phyloP scores from a whole-genome alignment of 2,329 filamentous ascomycete species.

The Cryphonectria radicalis region DNA sequence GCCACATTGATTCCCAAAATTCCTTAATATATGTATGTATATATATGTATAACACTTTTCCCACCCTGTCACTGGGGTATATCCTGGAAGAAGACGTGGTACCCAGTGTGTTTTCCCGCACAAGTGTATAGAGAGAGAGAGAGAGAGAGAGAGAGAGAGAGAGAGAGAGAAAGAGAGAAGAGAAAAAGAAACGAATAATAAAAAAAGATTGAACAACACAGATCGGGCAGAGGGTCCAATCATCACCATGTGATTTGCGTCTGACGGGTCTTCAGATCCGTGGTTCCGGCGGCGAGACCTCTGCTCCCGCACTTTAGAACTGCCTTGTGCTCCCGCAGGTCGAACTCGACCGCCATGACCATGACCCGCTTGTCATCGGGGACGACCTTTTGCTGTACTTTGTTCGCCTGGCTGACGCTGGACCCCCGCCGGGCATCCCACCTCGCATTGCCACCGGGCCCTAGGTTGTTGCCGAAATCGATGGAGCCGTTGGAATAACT shows the following conservation, averaged over 20 bases:
- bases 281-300: slow-evolving; percentile 50
- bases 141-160: not conserved
- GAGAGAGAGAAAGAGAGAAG: too few relatives aligned
- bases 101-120: not conserved
- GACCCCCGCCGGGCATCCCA: slow-evolving; percentile 41
- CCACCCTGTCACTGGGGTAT: not conserved
- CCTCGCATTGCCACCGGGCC: slow-evolving; percentile 50
- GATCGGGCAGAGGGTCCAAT: not conserved
- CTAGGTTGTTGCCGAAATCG: slow-evolving; percentile 43
- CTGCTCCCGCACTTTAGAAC: slow-evolving; percentile 58
- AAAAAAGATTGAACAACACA: not conserved
- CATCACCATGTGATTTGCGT: slow-evolving; percentile 54
- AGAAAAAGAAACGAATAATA: too few relatives aligned
- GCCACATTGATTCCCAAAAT: not conserved
- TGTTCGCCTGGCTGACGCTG: slow-evolving; percentile 33
- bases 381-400: slow-evolving; percentile 40
- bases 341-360: slow-evolving; percentile 60
- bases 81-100: not conserved
- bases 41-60: not conserved
- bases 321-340: slow-evolving; percentile 56
- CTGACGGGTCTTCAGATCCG: slow-evolving; percentile 52
- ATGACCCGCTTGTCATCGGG: slow-evolving; percentile 61
- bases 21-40: too few relatives aligned
- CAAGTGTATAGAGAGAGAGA: too few relatives aligned
- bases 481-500: slow-evolving; percentile 35